Percentiles rank a stretch among this genome's conserved stretches.
Evolutionary conservation across 1,284 basidiomycete genomes (phyloP).

Genomic region (Bondarzewia mesenterica): DNA sequence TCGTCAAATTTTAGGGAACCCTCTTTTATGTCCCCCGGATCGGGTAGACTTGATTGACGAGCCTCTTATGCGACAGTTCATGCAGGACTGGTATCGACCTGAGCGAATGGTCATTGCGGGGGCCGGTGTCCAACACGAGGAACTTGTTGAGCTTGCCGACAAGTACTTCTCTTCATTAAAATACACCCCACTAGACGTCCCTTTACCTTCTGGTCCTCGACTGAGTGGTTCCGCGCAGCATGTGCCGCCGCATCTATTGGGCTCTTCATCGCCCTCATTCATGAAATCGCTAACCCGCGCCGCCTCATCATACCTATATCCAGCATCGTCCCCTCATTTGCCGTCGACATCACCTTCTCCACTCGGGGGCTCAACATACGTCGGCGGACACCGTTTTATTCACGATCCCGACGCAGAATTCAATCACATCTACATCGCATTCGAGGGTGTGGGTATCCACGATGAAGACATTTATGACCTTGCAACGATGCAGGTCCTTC

Average conservation of each 20-base stretch:
- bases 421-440: slow-evolving; percentile 90
- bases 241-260: slow-evolving; percentile 42
- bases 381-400: slow-evolving; percentile 78
- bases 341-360: slow-evolving; percentile 15
- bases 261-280: slow-evolving; percentile 43
- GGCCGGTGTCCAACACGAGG: slow-evolving; percentile 85
- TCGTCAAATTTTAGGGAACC: slow-evolving; percentile 78
- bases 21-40: slow-evolving; percentile 83
- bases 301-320: slow-evolving; percentile 65
- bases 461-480: slow-evolving; percentile 93
- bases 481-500: slow-evolving; percentile 90
- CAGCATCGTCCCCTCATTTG: slow-evolving; percentile 24
- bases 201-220: slow-evolving; percentile 22
- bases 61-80: slow-evolving; percentile 56
- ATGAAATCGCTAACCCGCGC: slow-evolving; percentile 64
- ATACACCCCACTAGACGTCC: slow-evolving; percentile 21
- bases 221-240: slow-evolving; percentile 13
- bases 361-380: slow-evolving; percentile 50
- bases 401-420: slow-evolving; percentile 69
- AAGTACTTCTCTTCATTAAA: slow-evolving; percentile 79
- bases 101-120: slow-evolving; percentile 94
- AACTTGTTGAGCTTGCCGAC: slow-evolving; percentile 79
- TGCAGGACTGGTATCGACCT: slow-evolving; percentile 84
- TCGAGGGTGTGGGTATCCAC: slow-evolving; percentile 88
- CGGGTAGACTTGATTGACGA: slow-evolving; percentile 69